Percentiles rank a stretch among this genome's conserved stretches.
Conservation (phyloP, 139 green algal species). For the Pleodorina starrii region DNA sequence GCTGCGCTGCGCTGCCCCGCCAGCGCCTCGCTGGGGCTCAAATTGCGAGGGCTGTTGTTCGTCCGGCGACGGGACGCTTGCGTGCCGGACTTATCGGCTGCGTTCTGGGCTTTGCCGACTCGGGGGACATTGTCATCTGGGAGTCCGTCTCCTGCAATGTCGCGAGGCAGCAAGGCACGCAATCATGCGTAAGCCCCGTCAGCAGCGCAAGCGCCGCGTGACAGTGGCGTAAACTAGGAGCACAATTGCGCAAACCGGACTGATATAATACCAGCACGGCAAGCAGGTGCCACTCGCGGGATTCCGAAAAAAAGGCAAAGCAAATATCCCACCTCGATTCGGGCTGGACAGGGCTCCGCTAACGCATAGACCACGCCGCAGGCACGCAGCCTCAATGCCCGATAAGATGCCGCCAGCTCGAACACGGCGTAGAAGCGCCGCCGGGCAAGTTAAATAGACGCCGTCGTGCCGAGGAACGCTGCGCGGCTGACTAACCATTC, state of each 20-base stretch:
- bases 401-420: background rate
- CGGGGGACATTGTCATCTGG: background rate
- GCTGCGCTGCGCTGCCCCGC: background rate
- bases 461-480: constrained; percentile 8
- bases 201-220: too few relatives aligned
- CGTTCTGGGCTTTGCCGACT: background rate
- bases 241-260: too few relatives aligned
- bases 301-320: too few relatives aligned
- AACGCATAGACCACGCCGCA: background rate
- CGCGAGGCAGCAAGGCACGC: too few relatives aligned
- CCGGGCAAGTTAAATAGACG: background rate
- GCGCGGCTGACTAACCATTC: background rate
- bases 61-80: background rate
- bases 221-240: too few relatives aligned
- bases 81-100: background rate
- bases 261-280: too few relatives aligned
- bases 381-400: background rate
- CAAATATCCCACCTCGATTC: constrained; percentile 19
- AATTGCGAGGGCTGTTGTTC: background rate
- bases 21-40: background rate
- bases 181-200: too few relatives aligned
- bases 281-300: too few relatives aligned
- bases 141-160: constrained; percentile 11
- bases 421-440: background rate
- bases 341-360: constrained; percentile 17